These are phyloP conservation scores for Polytrichum commune DNA, from an alignment of 225 moss, liverwort and hornwort genomes.

Conservation along the genomic window DNA sequence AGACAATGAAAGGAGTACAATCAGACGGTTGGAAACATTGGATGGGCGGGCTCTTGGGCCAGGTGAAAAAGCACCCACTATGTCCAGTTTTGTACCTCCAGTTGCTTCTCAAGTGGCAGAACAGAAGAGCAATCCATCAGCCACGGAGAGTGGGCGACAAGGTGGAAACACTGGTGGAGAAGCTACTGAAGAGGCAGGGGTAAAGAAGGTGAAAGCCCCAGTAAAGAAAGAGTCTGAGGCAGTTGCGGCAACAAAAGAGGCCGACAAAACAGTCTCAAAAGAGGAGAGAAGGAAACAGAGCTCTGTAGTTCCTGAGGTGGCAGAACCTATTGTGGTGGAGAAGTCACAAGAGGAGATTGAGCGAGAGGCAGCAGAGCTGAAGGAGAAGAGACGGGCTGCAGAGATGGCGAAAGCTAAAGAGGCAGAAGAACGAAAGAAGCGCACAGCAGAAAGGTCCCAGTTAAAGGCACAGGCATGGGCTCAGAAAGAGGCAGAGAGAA, in stretches of 20 bases:
- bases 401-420: conserved; percentile 85
- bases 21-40: conserved; percentile 53
- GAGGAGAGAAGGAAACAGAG: conserved; percentile 4
- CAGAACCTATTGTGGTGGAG: conserved; percentile 9
- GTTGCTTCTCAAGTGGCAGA: background rate
- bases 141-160: conserved; percentile 13
- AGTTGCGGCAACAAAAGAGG: background rate
- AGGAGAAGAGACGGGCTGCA: conserved; percentile 56
- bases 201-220: conserved; percentile 1
- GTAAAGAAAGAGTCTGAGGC: background rate
- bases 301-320: conserved; percentile 1
- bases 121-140: conserved; percentile 1
- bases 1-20: conserved; percentile 74
- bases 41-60: conserved; percentile 75
- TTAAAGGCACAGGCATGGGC: conserved; percentile 64
- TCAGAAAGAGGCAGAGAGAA: conserved; percentile 73
- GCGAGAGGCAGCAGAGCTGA: conserved; percentile 47
- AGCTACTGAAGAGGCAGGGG: background rate
- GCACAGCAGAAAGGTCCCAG: conserved; percentile 56
- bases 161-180: conserved; percentile 12
- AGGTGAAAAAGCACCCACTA: conserved; percentile 55
- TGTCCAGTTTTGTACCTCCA: conserved; percentile 18
- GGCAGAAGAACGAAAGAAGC: conserved; percentile 79
- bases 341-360: conserved; percentile 33
- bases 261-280: conserved; percentile 5